Percentiles rank a stretch among this genome's conserved stretches.
phyloP scores from a whole-genome alignment of 1,284 basidiomycete genomes.

The Coriolopsis trogii region DNA sequence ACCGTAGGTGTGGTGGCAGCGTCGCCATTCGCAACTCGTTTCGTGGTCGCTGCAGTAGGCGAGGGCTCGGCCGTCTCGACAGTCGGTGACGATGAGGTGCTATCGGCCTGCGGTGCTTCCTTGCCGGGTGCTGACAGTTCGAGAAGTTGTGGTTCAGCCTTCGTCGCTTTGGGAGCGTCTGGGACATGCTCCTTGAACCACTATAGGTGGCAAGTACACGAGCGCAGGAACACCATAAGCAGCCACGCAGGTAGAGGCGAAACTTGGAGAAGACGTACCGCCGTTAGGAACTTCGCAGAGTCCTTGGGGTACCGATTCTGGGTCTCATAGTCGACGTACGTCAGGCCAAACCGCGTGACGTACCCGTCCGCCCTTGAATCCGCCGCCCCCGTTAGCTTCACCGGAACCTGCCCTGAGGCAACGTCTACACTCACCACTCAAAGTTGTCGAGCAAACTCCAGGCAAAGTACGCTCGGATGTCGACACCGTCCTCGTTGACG shows the following conservation, averaged over 20 bases:
- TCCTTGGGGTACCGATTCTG: conserved; percentile 72
- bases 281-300: conserved; percentile 56
- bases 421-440: conserved; percentile 52
- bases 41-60: conserved; percentile 2
- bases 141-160: not conserved
- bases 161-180: conserved; percentile 11
- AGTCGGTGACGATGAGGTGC: conserved; percentile 15
- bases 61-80: conserved; percentile 11
- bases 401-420: too few relatives aligned
- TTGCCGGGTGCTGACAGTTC: not conserved
- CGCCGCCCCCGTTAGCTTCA: too few relatives aligned
- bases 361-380: conserved; percentile 60
- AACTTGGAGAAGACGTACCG: conserved; percentile 33
- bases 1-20: conserved; percentile 10
- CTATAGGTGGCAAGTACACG: conserved; percentile 10
- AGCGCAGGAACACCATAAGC: too few relatives aligned
- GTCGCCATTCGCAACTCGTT: conserved; percentile 19
- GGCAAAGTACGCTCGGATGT: conserved; percentile 70
- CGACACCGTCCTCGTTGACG: conserved; percentile 66
- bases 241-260: too few relatives aligned
- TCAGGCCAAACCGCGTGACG: conserved; percentile 63
- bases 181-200: conserved; percentile 37
- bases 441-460: conserved; percentile 80
- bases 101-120: conserved; percentile 7
- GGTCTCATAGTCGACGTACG: conserved; percentile 71